Evolutionary conservation across 495 filamentous ascomycete genomes (phyloP), one percentile per base, ranked within the genome.

Genomic region (Hypoxylon rickii): DNA sequence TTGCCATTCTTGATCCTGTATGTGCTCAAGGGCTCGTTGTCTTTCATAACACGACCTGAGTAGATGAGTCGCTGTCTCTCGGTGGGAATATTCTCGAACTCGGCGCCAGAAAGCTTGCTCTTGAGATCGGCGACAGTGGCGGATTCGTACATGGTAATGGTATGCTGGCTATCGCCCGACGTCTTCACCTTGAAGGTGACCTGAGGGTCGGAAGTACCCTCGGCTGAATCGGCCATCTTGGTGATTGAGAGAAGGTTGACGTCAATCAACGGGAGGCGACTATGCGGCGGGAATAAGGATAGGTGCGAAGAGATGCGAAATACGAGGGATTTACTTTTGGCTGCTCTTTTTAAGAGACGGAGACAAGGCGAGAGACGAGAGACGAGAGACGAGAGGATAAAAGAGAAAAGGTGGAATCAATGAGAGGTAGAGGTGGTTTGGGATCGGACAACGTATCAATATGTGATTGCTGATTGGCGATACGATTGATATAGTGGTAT

Each of bases 1-100:
- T 97, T 90, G n/a, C 89, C 88, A 49, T 89, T 83, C 73, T 97
- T 96, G 71, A 99, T 90, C 75, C 96, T 99, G 75, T 95, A 96
- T 18, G 84, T 81, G 46, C 78, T 84, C 36, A 99, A 72, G 0
- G 88, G 87, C 55, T 97, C 92, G 33, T 84, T 83, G 67, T 99
- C 90, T 75, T 97, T 99, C 73, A 99, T 81, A 16, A 99, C 92
- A 53, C 92, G 86, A 20, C 95, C 95, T 5, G 93, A 97, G 73
- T 97, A 97, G 71, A 99, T 99, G 59, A 99, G 78, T 37, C 95
- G 90, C 71, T 96, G 92, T 41, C 89, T 83, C 59, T 93, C 94
- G 20, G 85, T 79, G 0, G 93, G 86, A 41, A 96, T 83, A 65
- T 93, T 84, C 63, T 93, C 89, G 71, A 88, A 92, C 46, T 96